phyloP scores from a whole-genome alignment of 2,329 filamentous ascomycete species.

The Dactylellina parvicollis region DNA sequence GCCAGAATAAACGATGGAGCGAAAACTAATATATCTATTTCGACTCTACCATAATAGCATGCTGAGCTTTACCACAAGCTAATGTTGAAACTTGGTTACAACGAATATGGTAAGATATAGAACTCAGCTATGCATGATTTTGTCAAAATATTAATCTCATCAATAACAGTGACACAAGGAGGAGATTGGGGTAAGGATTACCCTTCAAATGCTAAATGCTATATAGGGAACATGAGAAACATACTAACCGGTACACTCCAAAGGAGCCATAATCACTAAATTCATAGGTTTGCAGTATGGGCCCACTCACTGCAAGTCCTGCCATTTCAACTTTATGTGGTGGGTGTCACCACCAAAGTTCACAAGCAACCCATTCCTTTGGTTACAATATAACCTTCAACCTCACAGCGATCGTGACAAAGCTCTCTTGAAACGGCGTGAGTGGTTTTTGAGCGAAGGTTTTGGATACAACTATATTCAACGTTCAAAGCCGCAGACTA shows the following conservation, averaged over 20 bases:
- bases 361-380: slow-evolving; percentile 47
- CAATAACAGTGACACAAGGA: slow-evolving; percentile 57
- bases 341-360: slow-evolving; percentile 50
- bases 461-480: slow-evolving; percentile 58
- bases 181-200: slow-evolving; percentile 59
- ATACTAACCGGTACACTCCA: slow-evolving; percentile 34
- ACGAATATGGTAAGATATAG: slow-evolving; percentile 56
- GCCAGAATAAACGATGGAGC: no score
- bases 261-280: slow-evolving; percentile 39
- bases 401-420: slow-evolving; percentile 52
- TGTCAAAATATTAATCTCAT: background rate
- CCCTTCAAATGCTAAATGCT: slow-evolving; percentile 34
- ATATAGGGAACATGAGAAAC: slow-evolving; percentile 27
- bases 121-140: background rate
- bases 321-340: slow-evolving; percentile 59
- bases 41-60: slow-evolving; percentile 55
- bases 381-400: slow-evolving; percentile 48
- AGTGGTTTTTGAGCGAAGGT: slow-evolving; percentile 51
- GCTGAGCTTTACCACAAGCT: slow-evolving; percentile 61
- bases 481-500: slow-evolving; percentile 58
- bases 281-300: slow-evolving; percentile 39
- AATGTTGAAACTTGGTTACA: slow-evolving; percentile 63
- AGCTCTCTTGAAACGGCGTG: slow-evolving; percentile 8
- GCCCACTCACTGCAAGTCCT: slow-evolving; percentile 56
- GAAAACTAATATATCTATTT: no score